Evolutionary conservation across 192 early-diverging fungal genomes (phyloP).

Genomic region (Backusella parvicylindrica): DNA sequence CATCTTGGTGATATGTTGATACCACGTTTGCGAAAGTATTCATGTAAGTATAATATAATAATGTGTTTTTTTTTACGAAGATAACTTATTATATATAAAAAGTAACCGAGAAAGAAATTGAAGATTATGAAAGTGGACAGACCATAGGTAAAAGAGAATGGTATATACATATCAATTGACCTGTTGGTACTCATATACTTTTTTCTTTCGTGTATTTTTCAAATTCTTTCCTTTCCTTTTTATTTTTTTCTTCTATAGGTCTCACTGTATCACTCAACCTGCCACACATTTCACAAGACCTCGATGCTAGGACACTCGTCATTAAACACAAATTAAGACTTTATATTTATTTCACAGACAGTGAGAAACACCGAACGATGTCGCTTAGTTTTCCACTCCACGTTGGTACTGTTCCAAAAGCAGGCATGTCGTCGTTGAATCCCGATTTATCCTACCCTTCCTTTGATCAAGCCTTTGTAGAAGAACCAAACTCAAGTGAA

Average conservation of each 20-base stretch:
- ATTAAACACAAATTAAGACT: slow-evolving; percentile 3
- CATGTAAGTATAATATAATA: neutral
- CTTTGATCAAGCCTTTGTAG: neutral
- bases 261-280: neutral
- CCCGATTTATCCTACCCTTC: neutral
- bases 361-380: neutral
- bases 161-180: too few species aligned
- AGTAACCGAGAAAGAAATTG: neutral
- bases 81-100: neutral
- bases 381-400: neutral
- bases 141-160: neutral
- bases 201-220: too few species aligned
- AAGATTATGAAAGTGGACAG: neutral
- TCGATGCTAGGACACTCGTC: neutral
- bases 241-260: neutral
- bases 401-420: neutral
- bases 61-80: neutral
- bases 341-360: neutral
- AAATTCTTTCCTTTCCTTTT: neutral
- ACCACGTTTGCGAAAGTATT: slow-evolving; percentile 1
- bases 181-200: too few species aligned
- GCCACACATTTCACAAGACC: slow-evolving; percentile 2
- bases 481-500: neutral
- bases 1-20: neutral
- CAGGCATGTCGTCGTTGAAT: neutral